Conservation (phyloP, 2,329 filamentous ascomycete genomes). For the Colletotrichum euphorbiae region DNA sequence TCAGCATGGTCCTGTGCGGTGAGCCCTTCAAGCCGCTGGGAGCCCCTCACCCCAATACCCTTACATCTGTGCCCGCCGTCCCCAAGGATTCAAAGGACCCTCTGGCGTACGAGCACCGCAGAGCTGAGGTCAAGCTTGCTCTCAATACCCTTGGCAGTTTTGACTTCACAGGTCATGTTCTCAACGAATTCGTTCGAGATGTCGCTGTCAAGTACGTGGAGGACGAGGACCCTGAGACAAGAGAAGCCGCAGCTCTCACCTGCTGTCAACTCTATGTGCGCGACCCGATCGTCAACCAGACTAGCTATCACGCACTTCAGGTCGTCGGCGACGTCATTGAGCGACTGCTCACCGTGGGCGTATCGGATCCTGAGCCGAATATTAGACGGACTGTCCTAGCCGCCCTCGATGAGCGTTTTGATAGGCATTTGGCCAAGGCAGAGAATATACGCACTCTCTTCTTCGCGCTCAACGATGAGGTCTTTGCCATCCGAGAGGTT, state of each 20-base stretch:
- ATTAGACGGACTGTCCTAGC: slow-evolving; percentile 90
- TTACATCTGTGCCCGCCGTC: slow-evolving; percentile 83
- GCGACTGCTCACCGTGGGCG: slow-evolving; percentile 92
- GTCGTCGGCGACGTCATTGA: slow-evolving; percentile 98
- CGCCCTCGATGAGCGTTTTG: slow-evolving; percentile 92
- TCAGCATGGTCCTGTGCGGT: slow-evolving; percentile 92
- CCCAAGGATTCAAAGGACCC: slow-evolving; percentile 89
- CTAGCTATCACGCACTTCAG: slow-evolving; percentile 94
- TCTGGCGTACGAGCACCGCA: slow-evolving; percentile 81
- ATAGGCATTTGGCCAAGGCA: slow-evolving; percentile 94
- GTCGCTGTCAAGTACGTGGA: slow-evolving; percentile 99
- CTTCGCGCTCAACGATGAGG: slow-evolving; percentile 93
- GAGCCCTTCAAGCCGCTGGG: slow-evolving; percentile 93
- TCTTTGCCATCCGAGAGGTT: slow-evolving; percentile 92
- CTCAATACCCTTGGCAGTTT: slow-evolving; percentile 97
- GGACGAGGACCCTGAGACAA: slow-evolving; percentile 91
- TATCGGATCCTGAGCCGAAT: slow-evolving; percentile 89
- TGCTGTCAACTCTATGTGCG: slow-evolving; percentile 98
- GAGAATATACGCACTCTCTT: slow-evolving; percentile 97
- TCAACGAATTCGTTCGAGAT: slow-evolving; percentile 98
- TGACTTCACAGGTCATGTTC: slow-evolving; percentile 89
- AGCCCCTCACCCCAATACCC: slow-evolving; percentile 85
- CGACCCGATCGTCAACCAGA: slow-evolving; percentile 98
- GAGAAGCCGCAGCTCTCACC: slow-evolving; percentile 93
- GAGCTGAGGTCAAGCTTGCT: slow-evolving; percentile 90